Evolutionary conservation across 1,139 yeast species (phyloP).

Genomic region (Magnusiomyces sp.): DNA sequence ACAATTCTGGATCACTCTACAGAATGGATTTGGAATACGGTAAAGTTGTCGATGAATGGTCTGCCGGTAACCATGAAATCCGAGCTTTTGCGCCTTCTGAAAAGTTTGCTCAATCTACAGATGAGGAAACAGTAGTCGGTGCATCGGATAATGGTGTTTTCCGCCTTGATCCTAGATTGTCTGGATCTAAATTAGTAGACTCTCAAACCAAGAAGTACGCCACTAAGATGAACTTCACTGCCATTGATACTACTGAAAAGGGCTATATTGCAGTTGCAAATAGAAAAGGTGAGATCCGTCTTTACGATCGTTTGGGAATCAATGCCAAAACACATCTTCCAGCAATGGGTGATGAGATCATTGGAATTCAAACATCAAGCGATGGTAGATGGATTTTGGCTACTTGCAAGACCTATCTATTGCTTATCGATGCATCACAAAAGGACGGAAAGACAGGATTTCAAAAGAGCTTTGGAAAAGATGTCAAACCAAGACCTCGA

Average conservation of each 20-base stretch:
- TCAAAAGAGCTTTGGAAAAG: conserved; percentile 53
- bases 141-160: conserved; percentile 57
- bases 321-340: conserved; percentile 74
- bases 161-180: conserved; percentile 68
- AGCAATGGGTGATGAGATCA: conserved; percentile 67
- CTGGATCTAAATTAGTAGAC: conserved; percentile 49
- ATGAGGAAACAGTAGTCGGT: conserved; percentile 68
- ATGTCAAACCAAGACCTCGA: conserved; percentile 60
- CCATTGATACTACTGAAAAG: conserved; percentile 60
- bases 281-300: conserved; percentile 61
- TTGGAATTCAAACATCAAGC: conserved; percentile 60
- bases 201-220: conserved; percentile 46
- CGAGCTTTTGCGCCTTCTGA: conserved; percentile 57
- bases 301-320: conserved; percentile 62
- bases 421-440: conserved; percentile 58
- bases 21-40: conserved; percentile 77
- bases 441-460: conserved; percentile 62
- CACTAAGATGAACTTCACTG: conserved; percentile 48
- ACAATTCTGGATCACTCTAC: conserved; percentile 42
- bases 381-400: conserved; percentile 81
- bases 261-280: conserved; percentile 77
- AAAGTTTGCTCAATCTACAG: conserved; percentile 65
- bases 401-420: conserved; percentile 62
- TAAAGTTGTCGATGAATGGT: conserved; percentile 77
- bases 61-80: conserved; percentile 38